These are phyloP conservation scores for Nannochloropsis granulata DNA, from an alignment of 108 stramenopile species.

Conservation along the genomic window DNA sequence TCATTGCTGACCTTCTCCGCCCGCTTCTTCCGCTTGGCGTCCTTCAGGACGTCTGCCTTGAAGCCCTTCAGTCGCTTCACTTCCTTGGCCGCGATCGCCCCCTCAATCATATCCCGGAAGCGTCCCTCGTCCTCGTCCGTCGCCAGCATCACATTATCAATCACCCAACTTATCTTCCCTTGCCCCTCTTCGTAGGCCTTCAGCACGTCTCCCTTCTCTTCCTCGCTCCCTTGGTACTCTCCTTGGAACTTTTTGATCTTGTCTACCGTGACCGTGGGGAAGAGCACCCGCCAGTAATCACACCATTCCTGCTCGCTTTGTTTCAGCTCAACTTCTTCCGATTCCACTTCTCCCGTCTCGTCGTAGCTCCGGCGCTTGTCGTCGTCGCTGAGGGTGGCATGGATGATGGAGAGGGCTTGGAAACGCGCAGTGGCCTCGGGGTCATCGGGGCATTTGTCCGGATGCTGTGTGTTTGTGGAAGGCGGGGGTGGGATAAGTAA, in stretches of 20 bases:
- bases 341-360: slow-evolving; percentile 23
- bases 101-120: slow-evolving; percentile 5
- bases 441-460: slow-evolving; percentile 27
- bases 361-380: slow-evolving; percentile 12
- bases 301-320: not conserved
- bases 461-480: slow-evolving; percentile 4
- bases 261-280: slow-evolving; percentile 23
- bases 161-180: slow-evolving; percentile 14
- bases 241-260: slow-evolving; percentile 14
- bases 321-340: not conserved
- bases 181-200: slow-evolving; percentile 10
- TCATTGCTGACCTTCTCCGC: slow-evolving; percentile 2
- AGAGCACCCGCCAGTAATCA: slow-evolving; percentile 22
- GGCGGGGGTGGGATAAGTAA: not conserved
- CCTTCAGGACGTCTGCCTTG: not conserved
- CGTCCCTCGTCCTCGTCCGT: slow-evolving; percentile 13
- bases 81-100: not conserved
- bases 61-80: not conserved
- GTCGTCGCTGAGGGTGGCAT: slow-evolving; percentile 10
- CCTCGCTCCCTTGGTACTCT: slow-evolving; percentile 23
- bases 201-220: slow-evolving; percentile 19
- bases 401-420: slow-evolving; percentile 21
- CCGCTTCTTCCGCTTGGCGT: not conserved
- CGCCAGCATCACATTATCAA: slow-evolving; percentile 21
- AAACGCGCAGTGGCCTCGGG: slow-evolving; percentile 9